Evolutionary conservation across 2,329 filamentous ascomycete genomes (phyloP).

Genomic region (Trichoderma breve): DNA sequence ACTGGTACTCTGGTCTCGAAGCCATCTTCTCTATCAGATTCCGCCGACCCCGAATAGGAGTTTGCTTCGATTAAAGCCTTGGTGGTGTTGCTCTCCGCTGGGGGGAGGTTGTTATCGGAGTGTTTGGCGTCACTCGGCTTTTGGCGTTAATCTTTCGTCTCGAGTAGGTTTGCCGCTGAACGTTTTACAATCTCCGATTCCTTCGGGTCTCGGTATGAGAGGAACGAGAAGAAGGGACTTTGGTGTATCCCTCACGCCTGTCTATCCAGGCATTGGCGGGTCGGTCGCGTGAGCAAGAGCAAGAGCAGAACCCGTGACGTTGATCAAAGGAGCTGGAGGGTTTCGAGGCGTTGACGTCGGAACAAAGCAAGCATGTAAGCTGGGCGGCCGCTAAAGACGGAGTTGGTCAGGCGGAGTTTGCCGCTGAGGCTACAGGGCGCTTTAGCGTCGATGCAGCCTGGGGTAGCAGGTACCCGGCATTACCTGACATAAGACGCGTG

Average conservation of each 20-base stretch:
- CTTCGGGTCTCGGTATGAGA: background rate
- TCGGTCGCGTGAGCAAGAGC: conserved; percentile 2
- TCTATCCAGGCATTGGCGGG: background rate
- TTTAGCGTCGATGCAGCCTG: conserved; percentile 4
- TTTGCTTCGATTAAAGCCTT: background rate
- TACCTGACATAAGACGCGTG: background rate
- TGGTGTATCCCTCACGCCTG: background rate
- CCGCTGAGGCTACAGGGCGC: conserved; percentile 7
- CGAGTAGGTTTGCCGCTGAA: background rate
- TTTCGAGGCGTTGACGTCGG: background rate
- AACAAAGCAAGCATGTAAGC: background rate
- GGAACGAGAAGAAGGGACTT: background rate
- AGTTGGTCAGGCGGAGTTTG: background rate
- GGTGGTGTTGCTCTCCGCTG: background rate
- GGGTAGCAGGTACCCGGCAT: background rate
- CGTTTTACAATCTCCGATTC: background rate
- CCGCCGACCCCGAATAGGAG: background rate
- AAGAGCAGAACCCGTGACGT: background rate
- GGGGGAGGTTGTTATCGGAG: background rate
- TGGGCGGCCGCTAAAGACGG: background rate
- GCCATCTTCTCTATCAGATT: background rate
- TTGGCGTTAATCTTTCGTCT: background rate
- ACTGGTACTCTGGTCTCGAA: conserved; percentile 29
- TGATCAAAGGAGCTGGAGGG: background rate
- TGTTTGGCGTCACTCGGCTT: background rate